Evolutionary conservation across 208 protist genomes (phyloP).

Genomic region (Herpetomonas tarakana): DNA sequence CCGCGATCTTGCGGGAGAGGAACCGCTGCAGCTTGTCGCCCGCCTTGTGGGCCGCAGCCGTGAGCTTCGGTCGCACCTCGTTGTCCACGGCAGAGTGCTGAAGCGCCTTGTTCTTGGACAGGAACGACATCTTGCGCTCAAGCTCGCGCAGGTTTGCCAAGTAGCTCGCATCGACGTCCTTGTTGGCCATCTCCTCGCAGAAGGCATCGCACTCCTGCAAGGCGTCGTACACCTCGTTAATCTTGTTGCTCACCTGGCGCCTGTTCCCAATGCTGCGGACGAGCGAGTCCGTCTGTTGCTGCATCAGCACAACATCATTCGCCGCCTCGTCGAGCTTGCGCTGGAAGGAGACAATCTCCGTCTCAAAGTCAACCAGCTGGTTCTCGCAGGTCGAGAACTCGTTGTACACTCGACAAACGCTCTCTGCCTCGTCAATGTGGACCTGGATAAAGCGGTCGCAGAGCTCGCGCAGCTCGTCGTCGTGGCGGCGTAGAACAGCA

Average conservation of each 20-base stretch:
- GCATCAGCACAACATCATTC: conserved; percentile 81
- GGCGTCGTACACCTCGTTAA: conserved; percentile 79
- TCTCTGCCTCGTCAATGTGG: conserved; percentile 51
- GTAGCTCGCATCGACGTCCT: conserved; percentile 66
- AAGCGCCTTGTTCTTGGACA: conserved; percentile 68
- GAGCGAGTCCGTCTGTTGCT: conserved; percentile 66
- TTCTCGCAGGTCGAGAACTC: conserved; percentile 66
- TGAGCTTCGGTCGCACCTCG: conserved; percentile 75
- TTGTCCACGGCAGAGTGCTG: conserved; percentile 74
- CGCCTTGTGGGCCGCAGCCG: conserved; percentile 55
- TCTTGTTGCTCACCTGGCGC: conserved; percentile 61
- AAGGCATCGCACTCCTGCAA: conserved; percentile 84
- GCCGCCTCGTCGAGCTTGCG: conserved; percentile 65
- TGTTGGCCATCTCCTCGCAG: conserved; percentile 69
- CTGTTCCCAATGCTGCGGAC: conserved; percentile 72
- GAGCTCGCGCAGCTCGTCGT: conserved; percentile 56
- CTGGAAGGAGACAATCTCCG: conserved; percentile 81
- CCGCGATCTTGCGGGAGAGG: conserved; percentile 46
- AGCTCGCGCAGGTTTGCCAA: conserved; percentile 67
- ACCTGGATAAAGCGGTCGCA: conserved; percentile 63
- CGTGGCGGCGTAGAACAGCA: conserved; percentile 38
- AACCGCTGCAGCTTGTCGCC: conserved; percentile 80
- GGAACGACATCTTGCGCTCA: conserved; percentile 63
- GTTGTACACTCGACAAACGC: conserved; percentile 63
- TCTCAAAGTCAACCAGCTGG: conserved; percentile 79